Base-by-base conservation (phyloP, 1,284 basidiomycete genomes). In the Tilletia horrida region DNA sequence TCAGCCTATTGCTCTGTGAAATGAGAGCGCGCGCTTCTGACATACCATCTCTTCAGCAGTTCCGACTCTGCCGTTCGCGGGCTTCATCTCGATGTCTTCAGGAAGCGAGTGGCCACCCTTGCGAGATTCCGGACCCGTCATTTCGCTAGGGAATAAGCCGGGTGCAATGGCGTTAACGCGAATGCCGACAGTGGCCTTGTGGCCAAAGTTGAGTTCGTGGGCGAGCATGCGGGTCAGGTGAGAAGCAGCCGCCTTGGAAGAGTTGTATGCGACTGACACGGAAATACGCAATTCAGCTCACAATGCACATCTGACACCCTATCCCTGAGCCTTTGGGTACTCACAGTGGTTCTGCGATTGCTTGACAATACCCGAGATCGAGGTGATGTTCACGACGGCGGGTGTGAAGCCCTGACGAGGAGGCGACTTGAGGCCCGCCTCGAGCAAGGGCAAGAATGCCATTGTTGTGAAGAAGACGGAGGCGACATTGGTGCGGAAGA, bases 101-200 rank as follows among this genome's bases (percentile, higher is more conserved):
- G 9, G n/a, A 16, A 21, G n/a, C 2, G 61, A 21, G 42, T 48
- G 23, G 23, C 44, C 63, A 7, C 44, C 45, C 45, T 47, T 44
- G 16, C n/a, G 18, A 11, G 63, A 25, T 25, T 16, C 44, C n/a
- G n/a, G n/a, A n/a, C n/a, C n/a, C n/a, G n/a, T n/a, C 76, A 78
- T 78, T 62, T 79, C 77, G 1, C 50, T 62, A 3, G 69, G 57
- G 64, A 78, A 79, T 40, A 79, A 57, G 0, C 77, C 77, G 0
- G 77, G 77, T 1, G 75, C 75, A 21, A 79, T 71, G 14, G 76
- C 73, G 64, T 78, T 78, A 27, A 78, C 73, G 14, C 77, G 42
- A 0, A 79, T 44, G 2, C 59, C 62, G 9, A 63, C 13, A 16
- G 48, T 57, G 0, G 69, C 25, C 21, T 70, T 67, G 57, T 66